Conservation (phyloP, 140 eudicot genomes). For the Oenanthe javanica region DNA sequence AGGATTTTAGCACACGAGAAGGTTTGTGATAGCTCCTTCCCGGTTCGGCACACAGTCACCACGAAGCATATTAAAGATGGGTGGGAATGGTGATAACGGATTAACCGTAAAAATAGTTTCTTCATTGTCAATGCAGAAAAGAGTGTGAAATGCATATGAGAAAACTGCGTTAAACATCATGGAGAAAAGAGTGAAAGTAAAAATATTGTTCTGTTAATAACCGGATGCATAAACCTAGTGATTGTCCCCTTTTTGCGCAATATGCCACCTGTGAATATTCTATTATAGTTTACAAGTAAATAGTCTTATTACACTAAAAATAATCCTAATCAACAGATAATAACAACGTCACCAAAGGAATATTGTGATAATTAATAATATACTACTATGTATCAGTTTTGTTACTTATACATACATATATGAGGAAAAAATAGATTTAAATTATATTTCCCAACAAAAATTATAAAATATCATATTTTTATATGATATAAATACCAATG, state of each 20-base stretch:
- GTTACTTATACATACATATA: no score
- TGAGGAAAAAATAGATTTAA: no score
- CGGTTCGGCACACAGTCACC: no score
- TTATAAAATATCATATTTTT: no score
- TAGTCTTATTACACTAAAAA: not conserved
- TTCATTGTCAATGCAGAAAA: not conserved
- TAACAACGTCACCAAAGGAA: not conserved
- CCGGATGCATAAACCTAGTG: not conserved
- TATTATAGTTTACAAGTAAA: not conserved
- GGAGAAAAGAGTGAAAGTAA: not conserved
- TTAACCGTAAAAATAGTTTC: not conserved
- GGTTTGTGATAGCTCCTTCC: no score
- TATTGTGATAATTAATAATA: not conserved
- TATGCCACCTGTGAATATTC: not conserved
- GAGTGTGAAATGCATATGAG: not conserved
- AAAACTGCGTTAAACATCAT: not conserved
- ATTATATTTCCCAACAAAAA: no score
- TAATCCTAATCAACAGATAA: not conserved
- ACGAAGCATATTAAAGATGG: not conserved
- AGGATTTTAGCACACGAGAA: no score
- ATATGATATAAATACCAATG: no score
- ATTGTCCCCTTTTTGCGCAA: not conserved
- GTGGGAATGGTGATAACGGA: not conserved
- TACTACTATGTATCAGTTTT: no score
- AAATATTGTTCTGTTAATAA: not conserved